Evolutionary conservation across 2,329 filamentous ascomycete species (phyloP), one percentile per base, ranked within the genome.

Genomic region (Penicillium sp.): DNA sequence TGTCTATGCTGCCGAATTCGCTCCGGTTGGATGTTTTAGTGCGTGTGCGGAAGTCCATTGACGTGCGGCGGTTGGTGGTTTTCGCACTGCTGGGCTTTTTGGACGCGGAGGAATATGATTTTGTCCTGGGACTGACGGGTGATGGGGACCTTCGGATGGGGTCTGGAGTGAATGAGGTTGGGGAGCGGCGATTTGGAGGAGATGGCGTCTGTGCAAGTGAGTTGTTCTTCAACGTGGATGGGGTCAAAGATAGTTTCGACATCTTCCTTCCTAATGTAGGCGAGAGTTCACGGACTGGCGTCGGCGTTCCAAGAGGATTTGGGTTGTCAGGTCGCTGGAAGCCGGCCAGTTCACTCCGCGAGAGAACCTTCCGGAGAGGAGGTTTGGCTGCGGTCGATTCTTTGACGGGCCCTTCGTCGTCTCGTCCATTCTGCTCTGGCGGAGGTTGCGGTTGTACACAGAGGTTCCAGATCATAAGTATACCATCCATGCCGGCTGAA

Each of bases 281-380:
- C 16, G 80, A 82, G 38, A 75, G 69, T 45, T 78, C 79, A n/a
- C 80, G 78, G 6, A 78, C 76, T 5, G 76, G 77, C 5, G 78
- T 78, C 14, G 79, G 75, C 4, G 77, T 79, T 16, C 74, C 72
- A n/a, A 75, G 68, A 4, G 81, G 76, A 19, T 74, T 75, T 6
- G 81, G 76, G 25, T 75, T 76, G n/a, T 81, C 79, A 19, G 81
- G 79, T 56, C 81, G 79, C 64, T 85, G 82, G 56, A 96, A 93
- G 62, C 93, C 91, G 8, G 92, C 90, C 43, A 98, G 80, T 70
- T 98, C 94, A 0, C 90, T 89, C 68, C 91, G 92, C 1, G 93
- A 97, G 35, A 98, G 82, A 8, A 99, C 90, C 58, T 91, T 90
- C 56, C 95, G 85, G 37, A 98, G 79, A 4, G 94, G 93, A 38